These are phyloP conservation scores for Paragyromitra xinjiangensis DNA, from an alignment of 495 filamentous ascomycete genomes.

Conservation along the genomic window DNA sequence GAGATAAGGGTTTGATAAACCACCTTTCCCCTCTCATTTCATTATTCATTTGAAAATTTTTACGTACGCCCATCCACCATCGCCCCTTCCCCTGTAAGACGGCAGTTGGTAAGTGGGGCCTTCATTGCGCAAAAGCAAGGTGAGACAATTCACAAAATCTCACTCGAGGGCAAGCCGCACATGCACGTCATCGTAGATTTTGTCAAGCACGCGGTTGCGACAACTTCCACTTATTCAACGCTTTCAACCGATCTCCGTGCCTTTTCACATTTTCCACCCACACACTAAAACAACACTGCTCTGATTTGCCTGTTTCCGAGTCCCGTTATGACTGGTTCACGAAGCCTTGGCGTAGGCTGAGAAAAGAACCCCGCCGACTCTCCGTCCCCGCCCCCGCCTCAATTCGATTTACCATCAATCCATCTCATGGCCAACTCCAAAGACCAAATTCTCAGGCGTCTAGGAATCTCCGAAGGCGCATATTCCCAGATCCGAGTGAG, in stretches of 20 bases:
- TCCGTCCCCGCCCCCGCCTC: constrained; percentile 52
- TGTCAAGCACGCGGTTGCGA: constrained; percentile 50
- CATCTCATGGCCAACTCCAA: constrained; percentile 55
- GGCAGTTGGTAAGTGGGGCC: constrained; percentile 47
- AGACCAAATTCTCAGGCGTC: constrained; percentile 56
- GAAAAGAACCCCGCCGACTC: constrained; percentile 52
- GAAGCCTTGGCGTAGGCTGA: constrained; percentile 50
- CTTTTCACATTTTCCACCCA: constrained; percentile 48
- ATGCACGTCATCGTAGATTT: constrained; percentile 54
- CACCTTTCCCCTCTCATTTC: constrained; percentile 24
- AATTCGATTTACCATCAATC: constrained; percentile 53
- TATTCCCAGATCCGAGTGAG: constrained; percentile 55
- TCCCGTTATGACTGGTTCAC: constrained; percentile 47
- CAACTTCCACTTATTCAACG: constrained; percentile 52
- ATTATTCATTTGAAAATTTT: constrained; percentile 26
- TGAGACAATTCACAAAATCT: constrained; percentile 50
- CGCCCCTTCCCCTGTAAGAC: constrained; percentile 25
- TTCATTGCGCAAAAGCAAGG: constrained; percentile 47
- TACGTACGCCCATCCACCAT: constrained; percentile 34
- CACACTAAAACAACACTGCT: constrained; percentile 46
- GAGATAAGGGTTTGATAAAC: constrained; percentile 33
- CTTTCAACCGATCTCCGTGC: constrained; percentile 53
- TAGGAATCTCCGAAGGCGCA: constrained; percentile 55
- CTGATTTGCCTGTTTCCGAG: constrained; percentile 49
- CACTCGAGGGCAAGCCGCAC: constrained; percentile 49